Base-by-base conservation (phyloP, 768 basidiomycete species). In the Hypsizygus marmoreus region DNA sequence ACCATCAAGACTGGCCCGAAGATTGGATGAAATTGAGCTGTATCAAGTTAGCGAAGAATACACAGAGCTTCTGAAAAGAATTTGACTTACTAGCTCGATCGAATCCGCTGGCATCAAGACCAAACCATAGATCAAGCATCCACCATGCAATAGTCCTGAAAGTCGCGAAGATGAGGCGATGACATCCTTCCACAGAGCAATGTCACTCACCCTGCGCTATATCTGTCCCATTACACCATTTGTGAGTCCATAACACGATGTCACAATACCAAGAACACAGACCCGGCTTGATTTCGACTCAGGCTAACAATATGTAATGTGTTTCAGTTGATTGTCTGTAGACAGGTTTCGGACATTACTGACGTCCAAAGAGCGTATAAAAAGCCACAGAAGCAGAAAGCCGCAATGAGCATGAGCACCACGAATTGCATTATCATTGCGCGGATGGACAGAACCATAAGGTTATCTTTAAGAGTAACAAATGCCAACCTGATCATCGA, bases 51-150 rank as follows among this genome's bases (percentile, higher is more conserved):
- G 14, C 38, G 28, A 39, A 8, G 12, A 32, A 7, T 14, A 8
- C 14, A 25, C 22, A 12, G 14, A 14, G 14, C 22, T 6, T 13
- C 4, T 3, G 22, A 24, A 14, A 42, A 17, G 16, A 41, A 6
- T 17, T 12, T 19, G 19, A 78, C 88, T 58, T 47, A 91, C 92
- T 77, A 17, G 94, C 81, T 58, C 73, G 74, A 53, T 90, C 81
- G 57, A 98, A 97, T 4, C 95, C 95, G 36, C 75, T 82, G 0
- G 93, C 91, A 65, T 97, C 95, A 5, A 98, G 76, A n/a, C 95
- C 95, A 59, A 98, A 97, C 80, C 82, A 91, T 8, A 94, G 65
- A 59, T 95, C 90, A 17, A 95, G 75, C 84, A 97, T 90, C 91
- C 92, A 95, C 93, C 92, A 97, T 0, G 86, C 83, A 43, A 95